Conservation (phyloP, 441 rosid genomes). For the Euphorbia celastroides region DNA sequence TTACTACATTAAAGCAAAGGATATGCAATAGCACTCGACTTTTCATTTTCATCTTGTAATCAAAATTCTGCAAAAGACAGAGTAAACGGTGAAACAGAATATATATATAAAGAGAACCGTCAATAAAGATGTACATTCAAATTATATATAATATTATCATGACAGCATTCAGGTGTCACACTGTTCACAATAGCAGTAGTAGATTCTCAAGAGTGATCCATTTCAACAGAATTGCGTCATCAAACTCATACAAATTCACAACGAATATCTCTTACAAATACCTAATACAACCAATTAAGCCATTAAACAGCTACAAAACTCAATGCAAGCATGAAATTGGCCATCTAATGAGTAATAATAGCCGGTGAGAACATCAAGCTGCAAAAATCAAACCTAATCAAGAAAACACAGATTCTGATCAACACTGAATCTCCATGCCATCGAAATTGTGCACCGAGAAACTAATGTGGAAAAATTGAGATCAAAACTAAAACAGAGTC, state of each 20-base stretch:
- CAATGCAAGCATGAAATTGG: background rate
- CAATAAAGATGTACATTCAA: background rate
- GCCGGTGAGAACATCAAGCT: background rate
- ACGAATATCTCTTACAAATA: background rate
- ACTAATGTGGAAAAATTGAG: background rate
- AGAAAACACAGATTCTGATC: background rate
- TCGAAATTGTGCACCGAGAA: background rate
- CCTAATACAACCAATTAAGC: background rate
- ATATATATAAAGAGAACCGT: background rate
- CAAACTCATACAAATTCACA: background rate
- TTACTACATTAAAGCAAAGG: slow-evolving; percentile 34
- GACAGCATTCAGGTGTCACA: background rate
- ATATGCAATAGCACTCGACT: slow-evolving; percentile 29
- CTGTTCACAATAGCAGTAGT: background rate
- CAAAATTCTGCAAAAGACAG: slow-evolving; percentile 15
- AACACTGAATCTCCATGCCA: background rate
- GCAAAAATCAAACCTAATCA: too few species aligned
- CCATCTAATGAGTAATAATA: background rate
- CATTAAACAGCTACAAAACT: background rate
- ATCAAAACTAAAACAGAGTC: background rate
- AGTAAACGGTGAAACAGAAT: slow-evolving; percentile 2
- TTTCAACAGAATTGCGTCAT: background rate
- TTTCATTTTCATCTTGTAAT: slow-evolving; percentile 27
- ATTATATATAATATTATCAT: background rate
- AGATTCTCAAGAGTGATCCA: background rate